Evolutionary conservation across 1,284 basidiomycete genomes (phyloP).

Genomic region (Clitocybe nebularis): DNA sequence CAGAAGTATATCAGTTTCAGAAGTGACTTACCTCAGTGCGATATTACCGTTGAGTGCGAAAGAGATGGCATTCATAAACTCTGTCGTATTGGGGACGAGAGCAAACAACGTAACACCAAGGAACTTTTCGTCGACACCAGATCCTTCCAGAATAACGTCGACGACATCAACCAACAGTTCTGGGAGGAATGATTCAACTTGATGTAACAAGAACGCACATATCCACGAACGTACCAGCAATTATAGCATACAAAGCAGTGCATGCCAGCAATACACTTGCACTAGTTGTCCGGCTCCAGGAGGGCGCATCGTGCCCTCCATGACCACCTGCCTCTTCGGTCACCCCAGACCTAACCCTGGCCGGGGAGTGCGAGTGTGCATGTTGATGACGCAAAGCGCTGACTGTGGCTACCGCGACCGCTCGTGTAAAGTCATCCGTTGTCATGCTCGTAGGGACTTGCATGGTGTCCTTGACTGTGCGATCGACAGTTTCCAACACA

Average conservation of each 20-base stretch:
- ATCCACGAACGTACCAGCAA: constrained; percentile 87
- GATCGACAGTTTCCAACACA: constrained; percentile 74
- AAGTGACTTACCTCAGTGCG: constrained; percentile 73
- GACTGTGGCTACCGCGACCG: constrained; percentile 88
- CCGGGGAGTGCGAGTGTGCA: constrained; percentile 44
- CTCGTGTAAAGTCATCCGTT: constrained; percentile 85
- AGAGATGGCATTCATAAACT: constrained; percentile 99
- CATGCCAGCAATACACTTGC: constrained; percentile 86
- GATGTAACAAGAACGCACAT: too few relatives aligned
- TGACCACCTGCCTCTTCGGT: constrained; percentile 50
- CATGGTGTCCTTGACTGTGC: constrained; percentile 63
- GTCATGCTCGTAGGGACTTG: constrained; percentile 67
- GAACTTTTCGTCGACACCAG: constrained; percentile 96
- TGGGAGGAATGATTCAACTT: constrained; percentile 28
- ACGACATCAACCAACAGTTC: constrained; percentile 95
- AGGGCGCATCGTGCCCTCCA: constrained; percentile 92
- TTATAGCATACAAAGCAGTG: constrained; percentile 92
- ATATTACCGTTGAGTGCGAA: constrained; percentile 98
- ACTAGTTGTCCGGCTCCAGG: constrained; percentile 86
- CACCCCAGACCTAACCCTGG: constrained; percentile 29
- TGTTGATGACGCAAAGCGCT: constrained; percentile 75
- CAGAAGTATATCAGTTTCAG: background rate
- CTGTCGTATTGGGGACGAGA: constrained; percentile 96
- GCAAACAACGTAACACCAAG: constrained; percentile 96
- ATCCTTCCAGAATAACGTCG: constrained; percentile 91